A percentile compares a stretch with the other conserved stretches of the same genome.
Evolutionary conservation across 2,329 filamentous ascomycete genomes (phyloP).

Genomic region (Xylaria sp.): DNA sequence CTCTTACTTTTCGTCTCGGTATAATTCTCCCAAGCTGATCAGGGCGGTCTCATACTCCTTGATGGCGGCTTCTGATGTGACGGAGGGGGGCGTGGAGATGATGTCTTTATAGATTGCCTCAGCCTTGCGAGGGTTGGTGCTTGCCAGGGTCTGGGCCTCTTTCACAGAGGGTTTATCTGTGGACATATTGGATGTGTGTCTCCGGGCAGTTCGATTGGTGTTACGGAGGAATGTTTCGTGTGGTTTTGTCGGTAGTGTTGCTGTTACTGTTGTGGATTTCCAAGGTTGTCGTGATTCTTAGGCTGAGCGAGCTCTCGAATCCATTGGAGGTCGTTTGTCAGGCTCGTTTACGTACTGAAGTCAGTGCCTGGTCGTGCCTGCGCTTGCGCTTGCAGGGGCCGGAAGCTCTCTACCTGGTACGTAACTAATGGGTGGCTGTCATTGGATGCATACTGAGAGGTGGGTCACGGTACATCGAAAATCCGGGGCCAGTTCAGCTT

Average conservation of each 20-base stretch:
- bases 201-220: neutral
- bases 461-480: slow-evolving; percentile 23
- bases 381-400: slow-evolving; percentile 17
- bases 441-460: slow-evolving; percentile 16
- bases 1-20: slow-evolving; percentile 83
- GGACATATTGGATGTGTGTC: slow-evolving; percentile 42
- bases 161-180: slow-evolving; percentile 64
- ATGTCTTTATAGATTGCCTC: slow-evolving; percentile 91
- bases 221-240: neutral
- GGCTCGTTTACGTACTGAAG: slow-evolving; percentile 34
- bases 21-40: slow-evolving; percentile 89
- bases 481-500: neutral
- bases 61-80: slow-evolving; percentile 83
- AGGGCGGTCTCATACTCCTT: slow-evolving; percentile 92
- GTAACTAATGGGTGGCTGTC: neutral
- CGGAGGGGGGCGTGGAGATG: slow-evolving; percentile 83
- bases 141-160: slow-evolving; percentile 86
- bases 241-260: slow-evolving; percentile 10
- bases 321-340: slow-evolving; percentile 14
- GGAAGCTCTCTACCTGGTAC: slow-evolving; percentile 15
- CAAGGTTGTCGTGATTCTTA: neutral
- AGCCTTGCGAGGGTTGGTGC: slow-evolving; percentile 83
- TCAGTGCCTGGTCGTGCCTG: slow-evolving; percentile 38
- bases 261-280: slow-evolving; percentile 11
- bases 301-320: slow-evolving; percentile 12